Conservation (phyloP, 2,329 filamentous ascomycete genomes). For the Penicillium sp. region DNA sequence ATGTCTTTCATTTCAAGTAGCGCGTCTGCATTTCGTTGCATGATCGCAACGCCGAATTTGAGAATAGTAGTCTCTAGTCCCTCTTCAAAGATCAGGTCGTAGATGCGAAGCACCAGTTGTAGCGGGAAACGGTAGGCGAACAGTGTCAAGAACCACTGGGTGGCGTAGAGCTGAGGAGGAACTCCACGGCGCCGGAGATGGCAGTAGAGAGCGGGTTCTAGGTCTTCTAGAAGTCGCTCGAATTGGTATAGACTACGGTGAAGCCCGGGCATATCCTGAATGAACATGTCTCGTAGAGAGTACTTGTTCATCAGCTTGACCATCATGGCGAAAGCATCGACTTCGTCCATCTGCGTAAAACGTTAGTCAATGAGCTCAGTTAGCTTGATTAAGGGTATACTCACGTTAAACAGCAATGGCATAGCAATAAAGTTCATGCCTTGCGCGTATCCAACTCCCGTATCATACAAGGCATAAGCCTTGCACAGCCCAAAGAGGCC, state of each 20-base stretch:
- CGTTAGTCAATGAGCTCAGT: constrained; percentile 7
- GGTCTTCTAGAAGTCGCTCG: constrained; percentile 86
- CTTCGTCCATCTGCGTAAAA: constrained; percentile 75
- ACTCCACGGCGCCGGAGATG: constrained; percentile 87
- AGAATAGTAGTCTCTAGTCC: constrained; percentile 84
- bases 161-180: constrained; percentile 89
- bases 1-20: constrained; percentile 88
- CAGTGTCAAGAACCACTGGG: constrained; percentile 98
- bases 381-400: constrained; percentile 28
- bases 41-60: constrained; percentile 90
- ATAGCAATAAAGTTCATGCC: constrained; percentile 99
- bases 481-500: constrained; percentile 95
- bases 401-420: constrained; percentile 89
- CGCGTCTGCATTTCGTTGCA: constrained; percentile 85
- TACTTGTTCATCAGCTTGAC: constrained; percentile 97
- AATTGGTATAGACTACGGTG: constrained; percentile 95
- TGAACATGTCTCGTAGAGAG: constrained; percentile 85
- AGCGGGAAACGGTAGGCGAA: constrained; percentile 97
- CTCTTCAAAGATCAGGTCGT: constrained; percentile 91
- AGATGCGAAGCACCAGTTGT: constrained; percentile 92
- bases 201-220: constrained; percentile 91
- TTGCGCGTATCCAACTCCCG: constrained; percentile 92
- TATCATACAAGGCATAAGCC: constrained; percentile 93
- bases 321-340: constrained; percentile 91
- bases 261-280: constrained; percentile 93